Evolutionary conservation across 495 filamentous ascomycete genomes (phyloP), one percentile per base, ranked within the genome.

Genomic region (Lentithecium fluviatile): DNA sequence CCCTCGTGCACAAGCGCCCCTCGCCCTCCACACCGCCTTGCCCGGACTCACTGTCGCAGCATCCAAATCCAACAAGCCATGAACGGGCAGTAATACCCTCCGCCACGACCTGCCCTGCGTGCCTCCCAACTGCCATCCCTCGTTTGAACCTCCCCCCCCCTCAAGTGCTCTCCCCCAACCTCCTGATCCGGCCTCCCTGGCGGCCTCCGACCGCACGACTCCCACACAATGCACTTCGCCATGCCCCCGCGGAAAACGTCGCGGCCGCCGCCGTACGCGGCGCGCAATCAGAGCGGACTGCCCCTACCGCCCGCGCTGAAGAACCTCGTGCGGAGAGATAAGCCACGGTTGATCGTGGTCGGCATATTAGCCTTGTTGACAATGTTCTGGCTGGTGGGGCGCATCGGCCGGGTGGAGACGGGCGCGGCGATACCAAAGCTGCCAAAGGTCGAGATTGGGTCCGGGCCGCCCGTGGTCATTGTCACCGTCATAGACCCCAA

Each of bases 221-320:
- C 17, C 42, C 47, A 20, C 34, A 60, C 24, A 17, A 97, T 97
- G 93, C 93, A 97, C 70, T 92, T 91, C 79, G 93, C 93, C 54
- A 77, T 93, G 60, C 92, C 91, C 56, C 85, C 90, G 58, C 86
- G 91, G 69, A 94, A 89, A 74, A 83, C 83, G 66, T 89, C 86
- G 56, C 81, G 85, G 65, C 82, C 88, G 52, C 84, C 86, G 52
- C 79, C 80, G 6, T 80, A 82, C 62, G 71, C 82, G 36, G 45
- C 62, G 10, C 82, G 85, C 65, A 77, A 84, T 32, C 79, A 84
- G 29, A 59, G 40, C 7, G 38, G 37, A 6, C 26, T 57, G 19
- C 34, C 12, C 5, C 47, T 64, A 24, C 61, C 61, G 48, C 55
- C 48, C 6, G 47, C 47, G 55, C 48, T 64, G 40, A 21, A 40